Percentiles rank a stretch among this genome's conserved stretches.
These are phyloP conservation scores for Russula griseocarnosa DNA, from an alignment of 768 basidiomycete genomes.

Conservation along the genomic window DNA sequence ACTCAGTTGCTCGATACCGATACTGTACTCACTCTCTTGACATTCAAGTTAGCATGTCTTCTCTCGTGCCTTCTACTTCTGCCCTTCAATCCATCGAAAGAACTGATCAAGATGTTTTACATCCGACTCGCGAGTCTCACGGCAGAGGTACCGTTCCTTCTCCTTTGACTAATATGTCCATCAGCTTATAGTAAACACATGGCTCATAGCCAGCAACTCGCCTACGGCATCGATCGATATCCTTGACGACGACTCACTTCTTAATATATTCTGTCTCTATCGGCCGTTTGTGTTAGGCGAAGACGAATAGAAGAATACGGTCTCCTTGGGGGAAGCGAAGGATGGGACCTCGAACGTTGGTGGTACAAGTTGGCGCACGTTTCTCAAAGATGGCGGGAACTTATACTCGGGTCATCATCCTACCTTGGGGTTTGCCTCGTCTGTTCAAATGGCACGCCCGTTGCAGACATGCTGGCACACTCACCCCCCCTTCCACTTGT, in stretches of 20 bases:
- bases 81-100: background rate
- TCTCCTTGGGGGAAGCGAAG: rapidly evolving
- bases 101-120: background rate
- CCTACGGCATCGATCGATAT: background rate
- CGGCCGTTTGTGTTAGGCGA: background rate
- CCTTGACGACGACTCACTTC: background rate
- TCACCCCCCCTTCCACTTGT: background rate
- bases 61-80: background rate
- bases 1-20: background rate
- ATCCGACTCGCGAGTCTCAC: background rate
- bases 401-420: background rate
- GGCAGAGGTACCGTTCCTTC: background rate
- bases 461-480: background rate
- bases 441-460: background rate
- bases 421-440: background rate
- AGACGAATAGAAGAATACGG: background rate
- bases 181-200: background rate
- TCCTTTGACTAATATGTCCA: background rate
- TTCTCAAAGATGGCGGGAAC: background rate
- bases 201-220: background rate
- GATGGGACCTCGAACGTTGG: background rate
- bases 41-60: background rate
- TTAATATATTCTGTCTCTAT: background rate
- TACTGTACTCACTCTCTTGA: background rate
- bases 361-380: background rate